Base-by-base conservation (phyloP, 257 asterid genomes). In the Cordia subcordata region DNA sequence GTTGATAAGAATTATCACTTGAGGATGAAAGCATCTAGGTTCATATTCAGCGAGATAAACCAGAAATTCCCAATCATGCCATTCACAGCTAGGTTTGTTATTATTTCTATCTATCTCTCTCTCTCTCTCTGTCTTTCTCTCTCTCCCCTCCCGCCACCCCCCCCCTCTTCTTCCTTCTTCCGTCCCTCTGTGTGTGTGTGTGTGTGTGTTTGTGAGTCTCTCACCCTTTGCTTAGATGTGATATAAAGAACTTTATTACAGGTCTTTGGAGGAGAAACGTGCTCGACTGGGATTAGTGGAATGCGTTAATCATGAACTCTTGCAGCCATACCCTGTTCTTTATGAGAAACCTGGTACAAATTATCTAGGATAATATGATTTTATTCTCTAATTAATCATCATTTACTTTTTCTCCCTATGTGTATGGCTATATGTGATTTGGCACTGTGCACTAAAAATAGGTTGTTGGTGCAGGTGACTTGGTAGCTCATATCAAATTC, bases 181-280 rank as follows among this genome's bases (percentile, higher is more conserved):
- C n/a, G n/a, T n/a, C n/a, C n/a, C n/a, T 5, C 5, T 0, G 2
- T n/a, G n/a, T n/a, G n/a, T n/a, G n/a, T n/a, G n/a, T n/a, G n/a
- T n/a, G n/a, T n/a, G n/a, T n/a, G 18, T 14, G 4, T 22, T 33
- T 22, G 56, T 53, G 11, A 21, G 13, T 9, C n/a, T 8, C 1
- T 18, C 18, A 13, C 32, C 10, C 38, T 8, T 19, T 22, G 16
- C 1, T 13, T 32, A 12, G 27, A 11, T 20, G 2, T 38, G 23
- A 60, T 16, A 51, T 13, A 9, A 47, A 40, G n/a, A 13, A 54
- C 12, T 64, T 8, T 10, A 17, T 42, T 57, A 60, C 75, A 92
- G 98, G 87, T 95, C 88, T 65, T 84, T 91, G 86, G 96, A 91
- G 75, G 98, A 91, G 80, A 91, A 91, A 77, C 85, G 96, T 54